Evolutionary conservation across 148 eudicot species (phyloP), one percentile per base, ranked within the genome.

Genomic region (Fagopyrum tataricum): DNA sequence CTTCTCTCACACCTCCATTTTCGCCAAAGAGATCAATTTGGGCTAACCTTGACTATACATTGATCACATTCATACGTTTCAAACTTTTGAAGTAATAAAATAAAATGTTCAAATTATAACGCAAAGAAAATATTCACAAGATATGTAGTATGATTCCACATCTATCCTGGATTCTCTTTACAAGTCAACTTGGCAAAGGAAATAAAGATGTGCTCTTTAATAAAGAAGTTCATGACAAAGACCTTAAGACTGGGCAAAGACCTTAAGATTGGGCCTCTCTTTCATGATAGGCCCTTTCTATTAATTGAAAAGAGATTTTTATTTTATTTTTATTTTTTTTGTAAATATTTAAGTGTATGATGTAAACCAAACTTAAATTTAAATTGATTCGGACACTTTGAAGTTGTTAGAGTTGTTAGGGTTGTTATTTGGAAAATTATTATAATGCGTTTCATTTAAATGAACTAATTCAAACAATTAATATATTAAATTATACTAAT

Each of bases 21-120:
- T 93, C 97, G 3, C 88, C 89, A 42, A 93, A 91, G 51, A 91
- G 82, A 71, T 93, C 95, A 83, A 91, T 90, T 67, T 87, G 85
- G 2, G 88, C 89, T 79, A 93, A 77, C 72, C 88, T 86, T 12
- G 89, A 90, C 88, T 89, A 88, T 72, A 24, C 56, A 51, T 51
- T 52, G 18, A 52, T 52, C 20, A 52, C n/a, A n/a, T 52, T 51
- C 55, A 51, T 15, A 52, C n/a, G 20, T 20, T 51, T 51, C 56
- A 51, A 51, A 51, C n/a, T 51, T 11, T 46, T 46, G 13, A 46
- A 46, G 13, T 46, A 46, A 46, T 26, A 7, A 46, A 46, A 2
- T n/a, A n/a, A n/a, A n/a, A n/a, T n/a, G n/a, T n/a, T n/a, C n/a
- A n/a, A n/a, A n/a, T n/a, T n/a, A n/a, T n/a, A n/a, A n/a, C n/a